A percentile compares a stretch with the other conserved stretches of the same genome.
These are phyloP conservation scores for Mycotypha africana DNA, from an alignment of 371 early-diverging fungal species.

Conservation along the genomic window DNA sequence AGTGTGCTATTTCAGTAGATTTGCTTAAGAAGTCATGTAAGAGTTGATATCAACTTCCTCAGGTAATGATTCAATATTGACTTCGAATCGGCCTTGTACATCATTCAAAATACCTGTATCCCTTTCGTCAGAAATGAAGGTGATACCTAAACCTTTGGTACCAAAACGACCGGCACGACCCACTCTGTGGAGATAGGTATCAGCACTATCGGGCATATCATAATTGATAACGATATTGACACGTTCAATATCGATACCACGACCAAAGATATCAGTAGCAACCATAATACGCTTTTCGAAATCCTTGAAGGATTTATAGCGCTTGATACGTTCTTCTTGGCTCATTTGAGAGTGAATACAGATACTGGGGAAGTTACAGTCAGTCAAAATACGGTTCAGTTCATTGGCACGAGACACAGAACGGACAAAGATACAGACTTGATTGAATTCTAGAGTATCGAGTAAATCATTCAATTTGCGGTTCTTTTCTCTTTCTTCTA, in stretches of 20 bases:
- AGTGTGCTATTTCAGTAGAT: no score
- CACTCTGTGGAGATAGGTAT: constrained; percentile 96
- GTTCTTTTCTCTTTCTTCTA: constrained; percentile 89
- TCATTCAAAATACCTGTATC: constrained; percentile 81
- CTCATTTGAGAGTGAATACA: constrained; percentile 90
- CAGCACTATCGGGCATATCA: constrained; percentile 94
- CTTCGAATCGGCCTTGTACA: constrained; percentile 95
- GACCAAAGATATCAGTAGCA: constrained; percentile 97
- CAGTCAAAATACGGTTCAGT: constrained; percentile 81
- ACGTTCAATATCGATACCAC: constrained; percentile 99
- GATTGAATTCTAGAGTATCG: constrained; percentile 93
- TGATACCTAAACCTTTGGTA: constrained; percentile 97
- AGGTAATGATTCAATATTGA: constrained; percentile 87
- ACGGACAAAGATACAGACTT: constrained; percentile 97
- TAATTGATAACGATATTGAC: constrained; percentile 99
- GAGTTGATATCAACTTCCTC: constrained; percentile 80
- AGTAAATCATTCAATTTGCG: constrained; percentile 91
- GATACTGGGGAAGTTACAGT: constrained; percentile 92
- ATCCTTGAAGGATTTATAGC: constrained; percentile 95
- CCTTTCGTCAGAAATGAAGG: constrained; percentile 90
- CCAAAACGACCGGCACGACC: constrained; percentile 99
- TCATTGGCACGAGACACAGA: constrained; percentile 85
- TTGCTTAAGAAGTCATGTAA: constrained; percentile 51
- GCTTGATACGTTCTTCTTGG: constrained; percentile 88
- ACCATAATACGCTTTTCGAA: constrained; percentile 95